These are phyloP conservation scores for Magnaporthales sp. DNA, from an alignment of 2,329 filamentous ascomycete species.

Conservation along the genomic window DNA sequence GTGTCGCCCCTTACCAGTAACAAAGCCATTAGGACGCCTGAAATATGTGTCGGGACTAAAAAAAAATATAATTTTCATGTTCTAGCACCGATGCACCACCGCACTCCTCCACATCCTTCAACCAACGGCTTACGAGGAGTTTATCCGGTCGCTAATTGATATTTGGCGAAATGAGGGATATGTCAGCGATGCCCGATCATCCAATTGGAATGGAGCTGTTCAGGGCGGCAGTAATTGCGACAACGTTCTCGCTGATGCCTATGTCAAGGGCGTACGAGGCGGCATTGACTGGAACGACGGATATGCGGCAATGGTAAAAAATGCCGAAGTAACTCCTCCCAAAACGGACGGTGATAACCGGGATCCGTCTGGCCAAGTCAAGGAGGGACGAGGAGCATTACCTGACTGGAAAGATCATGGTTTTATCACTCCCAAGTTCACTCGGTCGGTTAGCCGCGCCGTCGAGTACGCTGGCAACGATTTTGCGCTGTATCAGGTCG, in stretches of 20 bases:
- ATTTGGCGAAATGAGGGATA: conserved; percentile 58
- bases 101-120: conserved; percentile 58
- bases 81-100: conserved; percentile 53
- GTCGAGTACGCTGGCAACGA: conserved; percentile 60
- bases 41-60: conserved; percentile 30
- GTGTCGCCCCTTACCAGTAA: too few species aligned
- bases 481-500: conserved; percentile 57
- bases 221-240: conserved; percentile 65
- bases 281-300: conserved; percentile 55
- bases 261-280: conserved; percentile 57
- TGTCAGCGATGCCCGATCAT: conserved; percentile 57
- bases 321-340: conserved; percentile 54
- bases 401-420: conserved; percentile 59
- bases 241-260: conserved; percentile 67
- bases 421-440: conserved; percentile 58
- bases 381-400: conserved; percentile 59
- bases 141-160: conserved; percentile 59
- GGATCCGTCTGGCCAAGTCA: conserved; percentile 51
- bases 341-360: conserved; percentile 47
- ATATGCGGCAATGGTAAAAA: conserved; percentile 54
- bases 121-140: conserved; percentile 53
- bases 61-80: conserved; percentile 7
- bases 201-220: conserved; percentile 59
- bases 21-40: too few species aligned
- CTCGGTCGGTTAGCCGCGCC: conserved; percentile 52